A percentile compares a stretch with the other conserved stretches of the same genome.
phyloP scores from a whole-genome alignment of 23 red algal species.

The Gracilaria caudata region DNA sequence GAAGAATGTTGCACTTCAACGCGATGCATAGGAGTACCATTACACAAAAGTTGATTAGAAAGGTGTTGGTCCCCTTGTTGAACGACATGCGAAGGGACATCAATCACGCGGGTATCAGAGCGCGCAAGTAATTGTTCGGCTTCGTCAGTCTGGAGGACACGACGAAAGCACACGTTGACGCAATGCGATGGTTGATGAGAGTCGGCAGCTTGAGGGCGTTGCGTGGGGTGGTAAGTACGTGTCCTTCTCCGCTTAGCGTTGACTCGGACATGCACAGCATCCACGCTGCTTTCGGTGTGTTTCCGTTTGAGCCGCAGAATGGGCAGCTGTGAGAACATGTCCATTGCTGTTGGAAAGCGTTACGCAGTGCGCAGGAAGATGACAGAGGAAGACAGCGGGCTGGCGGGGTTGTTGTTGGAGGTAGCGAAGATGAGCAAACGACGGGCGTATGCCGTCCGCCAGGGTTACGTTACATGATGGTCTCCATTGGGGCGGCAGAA shows the following conservation, averaged over 20 bases:
- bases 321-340: constrained; percentile 11
- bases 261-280: background rate
- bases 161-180: constrained; percentile 25
- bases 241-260: constrained; percentile 13
- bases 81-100: background rate
- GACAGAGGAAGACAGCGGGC: background rate
- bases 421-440: too few species aligned
- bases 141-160: constrained; percentile 1
- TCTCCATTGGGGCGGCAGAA: too few species aligned
- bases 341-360: background rate
- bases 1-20: background rate
- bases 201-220: background rate
- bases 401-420: background rate
- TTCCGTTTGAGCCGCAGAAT: constrained; percentile 30
- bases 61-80: background rate
- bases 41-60: background rate
- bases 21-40: constrained; percentile 7
- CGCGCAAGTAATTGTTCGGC: constrained; percentile 3
- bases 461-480: background rate
- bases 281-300: background rate
- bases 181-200: background rate
- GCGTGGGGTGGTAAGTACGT: too few species aligned
- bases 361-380: background rate
- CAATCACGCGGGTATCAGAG: constrained; percentile 15
- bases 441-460: background rate